Conservation (phyloP, 2,329 filamentous ascomycete genomes). For the Cordyceps fumosorosea region DNA sequence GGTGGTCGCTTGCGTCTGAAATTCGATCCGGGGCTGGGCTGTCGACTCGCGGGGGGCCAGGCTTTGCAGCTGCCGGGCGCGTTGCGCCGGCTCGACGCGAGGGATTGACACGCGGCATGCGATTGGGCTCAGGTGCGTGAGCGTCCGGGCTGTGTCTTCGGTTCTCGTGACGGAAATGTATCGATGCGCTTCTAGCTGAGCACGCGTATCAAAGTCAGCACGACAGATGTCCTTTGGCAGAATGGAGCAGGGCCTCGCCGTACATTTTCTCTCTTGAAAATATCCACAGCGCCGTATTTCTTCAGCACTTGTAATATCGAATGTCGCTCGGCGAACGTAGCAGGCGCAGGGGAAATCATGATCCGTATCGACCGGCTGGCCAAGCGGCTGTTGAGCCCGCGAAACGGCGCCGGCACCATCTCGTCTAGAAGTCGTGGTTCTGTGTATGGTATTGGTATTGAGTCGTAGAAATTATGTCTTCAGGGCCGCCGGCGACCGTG, state of each 20-base stretch:
- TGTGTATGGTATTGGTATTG: neutral
- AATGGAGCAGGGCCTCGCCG: neutral
- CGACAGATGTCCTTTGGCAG: neutral
- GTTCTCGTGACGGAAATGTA: slow-evolving; percentile 39
- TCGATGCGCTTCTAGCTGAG: neutral
- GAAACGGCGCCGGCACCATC: slow-evolving; percentile 5
- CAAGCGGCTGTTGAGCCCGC: slow-evolving; percentile 15
- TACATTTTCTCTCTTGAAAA: slow-evolving; percentile 35
- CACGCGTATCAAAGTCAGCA: neutral
- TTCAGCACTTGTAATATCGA: slow-evolving; percentile 47
- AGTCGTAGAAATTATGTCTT: no score
- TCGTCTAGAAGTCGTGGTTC: neutral
- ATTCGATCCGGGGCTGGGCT: neutral
- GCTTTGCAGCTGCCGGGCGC: slow-evolving; percentile 21
- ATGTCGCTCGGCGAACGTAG: slow-evolving; percentile 47
- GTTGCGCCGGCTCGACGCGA: slow-evolving; percentile 22
- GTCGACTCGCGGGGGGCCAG: slow-evolving; percentile 1
- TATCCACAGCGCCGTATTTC: slow-evolving; percentile 42
- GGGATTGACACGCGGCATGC: slow-evolving; percentile 35
- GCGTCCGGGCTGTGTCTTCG: slow-evolving; percentile 29
- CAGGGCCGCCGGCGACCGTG: neutral
- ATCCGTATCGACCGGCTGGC: slow-evolving; percentile 40
- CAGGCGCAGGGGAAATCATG: slow-evolving; percentile 44
- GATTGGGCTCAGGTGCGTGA: slow-evolving; percentile 42
- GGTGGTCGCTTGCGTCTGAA: neutral